phyloP scores from a whole-genome alignment of 805 yeast genomes.

The Metschnikowia chrysomelidarum region DNA sequence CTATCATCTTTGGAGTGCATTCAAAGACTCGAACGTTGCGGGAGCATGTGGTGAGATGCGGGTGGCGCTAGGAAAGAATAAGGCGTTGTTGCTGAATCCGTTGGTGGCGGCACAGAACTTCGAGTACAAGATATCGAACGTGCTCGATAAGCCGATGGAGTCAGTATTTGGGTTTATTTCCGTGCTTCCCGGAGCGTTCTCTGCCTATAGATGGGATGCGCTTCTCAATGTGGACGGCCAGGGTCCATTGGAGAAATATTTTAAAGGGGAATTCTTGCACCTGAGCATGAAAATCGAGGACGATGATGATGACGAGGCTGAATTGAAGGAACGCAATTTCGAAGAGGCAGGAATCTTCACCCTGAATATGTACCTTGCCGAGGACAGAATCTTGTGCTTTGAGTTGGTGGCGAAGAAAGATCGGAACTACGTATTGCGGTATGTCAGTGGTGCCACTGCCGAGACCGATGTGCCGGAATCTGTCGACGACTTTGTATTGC shows the following conservation, averaged over 20 bases:
- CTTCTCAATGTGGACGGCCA: constrained; percentile 68
- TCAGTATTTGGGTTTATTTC: constrained; percentile 92
- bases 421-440: constrained; percentile 86
- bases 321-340: constrained; percentile 32
- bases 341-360: constrained; percentile 72
- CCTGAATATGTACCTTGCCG: constrained; percentile 95
- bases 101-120: constrained; percentile 95
- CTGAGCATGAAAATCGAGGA: constrained; percentile 48
- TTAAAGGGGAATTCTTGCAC: constrained; percentile 85
- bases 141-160: constrained; percentile 94
- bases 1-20: constrained; percentile 87
- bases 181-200: constrained; percentile 94
- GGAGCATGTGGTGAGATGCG: constrained; percentile 98
- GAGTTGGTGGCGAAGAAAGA: constrained; percentile 84
- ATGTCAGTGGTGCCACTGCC: constrained; percentile 89
- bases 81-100: constrained; percentile 63
- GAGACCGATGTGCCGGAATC: constrained; percentile 96
- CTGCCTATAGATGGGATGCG: constrained; percentile 88
- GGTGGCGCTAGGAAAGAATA: constrained; percentile 68
- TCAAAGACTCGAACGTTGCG: constrained; percentile 77
- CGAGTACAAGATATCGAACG: constrained; percentile 94
- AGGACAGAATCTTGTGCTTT: constrained; percentile 95
- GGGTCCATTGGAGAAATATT: constrained; percentile 85
- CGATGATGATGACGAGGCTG: constrained; percentile 37
- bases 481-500: constrained; percentile 92